Percentiles rank a stretch among this genome's conserved stretches.
Evolutionary conservation across 495 filamentous ascomycete genomes (phyloP).

Genomic region (Penicillium lagena): DNA sequence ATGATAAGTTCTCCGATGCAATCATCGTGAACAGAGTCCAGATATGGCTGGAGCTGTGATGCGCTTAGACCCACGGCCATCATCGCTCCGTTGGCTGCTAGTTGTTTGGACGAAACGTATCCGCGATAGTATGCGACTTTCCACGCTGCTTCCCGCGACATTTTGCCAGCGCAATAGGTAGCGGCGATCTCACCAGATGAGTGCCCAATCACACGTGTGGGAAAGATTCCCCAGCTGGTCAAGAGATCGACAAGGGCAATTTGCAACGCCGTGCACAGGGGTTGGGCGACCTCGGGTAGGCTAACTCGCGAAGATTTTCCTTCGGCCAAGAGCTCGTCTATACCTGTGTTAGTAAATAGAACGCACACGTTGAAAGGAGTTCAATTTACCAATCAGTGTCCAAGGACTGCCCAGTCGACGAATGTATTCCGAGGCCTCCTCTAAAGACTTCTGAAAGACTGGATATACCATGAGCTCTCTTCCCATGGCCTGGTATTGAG

Average conservation of each 20-base stretch:
- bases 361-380: slow-evolving; percentile 16
- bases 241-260: slow-evolving; percentile 35
- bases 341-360: background rate
- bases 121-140: slow-evolving; percentile 26
- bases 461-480: slow-evolving; percentile 19
- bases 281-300: slow-evolving; percentile 24
- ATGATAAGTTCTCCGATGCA: slow-evolving; percentile 23
- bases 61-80: slow-evolving; percentile 18
- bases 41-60: slow-evolving; percentile 7
- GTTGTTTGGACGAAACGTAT: slow-evolving; percentile 15
- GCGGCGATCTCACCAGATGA: slow-evolving; percentile 40
- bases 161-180: slow-evolving; percentile 15
- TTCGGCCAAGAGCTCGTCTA: slow-evolving; percentile 15
- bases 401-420: slow-evolving; percentile 21
- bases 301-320: slow-evolving; percentile 14
- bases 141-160: slow-evolving; percentile 16
- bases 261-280: slow-evolving; percentile 37
- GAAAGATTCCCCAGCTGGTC: slow-evolving; percentile 20
- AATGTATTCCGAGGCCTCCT: slow-evolving; percentile 18
- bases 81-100: slow-evolving; percentile 19
- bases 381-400: slow-evolving; percentile 18
- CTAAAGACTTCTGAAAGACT: slow-evolving; percentile 18
- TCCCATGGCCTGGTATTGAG: slow-evolving; percentile 28
- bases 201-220: slow-evolving; percentile 28
- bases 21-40: slow-evolving; percentile 3